These are phyloP conservation scores for Xanthoconium separans DNA, from an alignment of 1,284 basidiomycete genomes.

Conservation along the genomic window DNA sequence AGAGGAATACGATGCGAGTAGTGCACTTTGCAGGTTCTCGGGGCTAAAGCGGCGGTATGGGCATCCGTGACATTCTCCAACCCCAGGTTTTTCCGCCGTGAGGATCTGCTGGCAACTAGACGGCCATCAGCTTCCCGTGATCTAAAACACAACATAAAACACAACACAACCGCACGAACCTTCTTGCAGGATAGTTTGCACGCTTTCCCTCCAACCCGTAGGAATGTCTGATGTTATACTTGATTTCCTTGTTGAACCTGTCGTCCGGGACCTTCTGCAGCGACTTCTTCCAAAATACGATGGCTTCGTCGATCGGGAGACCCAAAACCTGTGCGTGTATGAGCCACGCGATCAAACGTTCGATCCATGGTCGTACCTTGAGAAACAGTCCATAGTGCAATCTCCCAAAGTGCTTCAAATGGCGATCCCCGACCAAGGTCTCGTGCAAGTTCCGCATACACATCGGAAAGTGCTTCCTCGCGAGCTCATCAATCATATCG, in stretches of 20 bases:
- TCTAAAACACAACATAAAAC: neutral
- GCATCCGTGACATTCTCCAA: conserved; percentile 85
- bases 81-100: conserved; percentile 70
- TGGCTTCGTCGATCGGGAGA: conserved; percentile 91
- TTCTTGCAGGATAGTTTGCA: conserved; percentile 93
- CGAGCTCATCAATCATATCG: conserved; percentile 91
- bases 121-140: neutral
- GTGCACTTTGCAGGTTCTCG: conserved; percentile 80
- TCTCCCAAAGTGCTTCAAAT: conserved; percentile 92
- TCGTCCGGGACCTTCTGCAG: conserved; percentile 86
- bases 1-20: conserved; percentile 73
- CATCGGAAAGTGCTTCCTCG: conserved; percentile 88
- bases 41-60: conserved; percentile 91
- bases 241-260: conserved; percentile 98
- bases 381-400: conserved; percentile 94
- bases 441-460: conserved; percentile 95
- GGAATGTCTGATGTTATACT: conserved; percentile 95
- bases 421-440: conserved; percentile 73
- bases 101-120: conserved; percentile 90
- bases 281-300: conserved; percentile 91
- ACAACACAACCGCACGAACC: conserved; percentile 51
- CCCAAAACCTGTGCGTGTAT: conserved; percentile 72
- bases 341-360: neutral
- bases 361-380: conserved; percentile 60
- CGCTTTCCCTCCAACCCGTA: conserved; percentile 95